Evolutionary conservation across 1,284 basidiomycete species (phyloP), one percentile per base, ranked within the genome.

Genomic region (Entoloma clypeatum): DNA sequence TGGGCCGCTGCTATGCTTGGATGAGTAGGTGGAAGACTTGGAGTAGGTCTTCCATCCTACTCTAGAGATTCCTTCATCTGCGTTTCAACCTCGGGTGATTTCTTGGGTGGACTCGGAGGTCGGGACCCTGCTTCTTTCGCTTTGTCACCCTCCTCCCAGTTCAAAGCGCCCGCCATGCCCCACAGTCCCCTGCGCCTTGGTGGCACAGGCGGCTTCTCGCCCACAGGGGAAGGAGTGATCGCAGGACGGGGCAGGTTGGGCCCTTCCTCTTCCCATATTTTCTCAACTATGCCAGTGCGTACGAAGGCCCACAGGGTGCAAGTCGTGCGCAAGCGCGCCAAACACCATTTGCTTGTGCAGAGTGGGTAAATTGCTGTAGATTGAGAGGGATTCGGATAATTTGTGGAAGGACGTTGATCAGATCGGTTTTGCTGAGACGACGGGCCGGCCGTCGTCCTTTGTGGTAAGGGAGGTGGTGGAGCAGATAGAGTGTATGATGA

Each of bases 271-370:
- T 90, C 79, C 86, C 93, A 92, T 2, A 96, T 68, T 41, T 82
- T 84, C 46, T 91, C 86, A 21, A 95, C 72, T 43, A 96, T 71
- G 11, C 85, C 79, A 1, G 77, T 81, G 21, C 91, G 79, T 27
- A 96, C 77, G 58, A 91, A 96, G 14, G 86, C 81, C 91, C 93
- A 96, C 17, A 96, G 69, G 7, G 86, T 86, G 61, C 92, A 95
- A 13, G 92, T 91, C n/a, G 85, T 76, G 8, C 92, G 77, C 13
- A 96, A 67, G 5, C 91, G 75, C 2, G 72, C 59, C 7, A 92
- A 69, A 56, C 89, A 92, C 79, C 89, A 92, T 9, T 84, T 79
- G 33, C 75, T 77, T 16, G 73, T 67, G 56, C 89, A 90, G 7
- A 94, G 67, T 1, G 88, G 83, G 61, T 92, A 88, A n/a, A 69